These are phyloP conservation scores for Clarireedia paspali DNA, from an alignment of 2,329 filamentous ascomycete genomes.

Conservation along the genomic window DNA sequence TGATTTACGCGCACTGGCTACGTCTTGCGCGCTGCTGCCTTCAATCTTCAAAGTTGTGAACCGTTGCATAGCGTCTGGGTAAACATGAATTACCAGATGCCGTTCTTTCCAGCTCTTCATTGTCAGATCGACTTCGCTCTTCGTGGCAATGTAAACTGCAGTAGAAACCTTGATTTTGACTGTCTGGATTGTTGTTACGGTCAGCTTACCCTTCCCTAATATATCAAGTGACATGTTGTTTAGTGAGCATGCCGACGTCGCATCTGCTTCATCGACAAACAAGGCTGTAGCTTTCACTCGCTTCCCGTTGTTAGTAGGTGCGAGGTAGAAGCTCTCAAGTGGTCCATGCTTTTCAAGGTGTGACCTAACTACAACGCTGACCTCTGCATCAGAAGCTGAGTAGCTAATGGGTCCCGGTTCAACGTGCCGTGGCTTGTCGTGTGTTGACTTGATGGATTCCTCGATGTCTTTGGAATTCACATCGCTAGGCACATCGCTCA, in stretches of 20 bases:
- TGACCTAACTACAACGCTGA: conserved; percentile 15
- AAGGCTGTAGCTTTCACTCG: conserved; percentile 32
- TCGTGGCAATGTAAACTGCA: conserved; percentile 29
- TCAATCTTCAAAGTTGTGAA: conserved; percentile 34
- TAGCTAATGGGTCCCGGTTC: conserved; percentile 15
- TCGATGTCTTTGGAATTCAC: conserved; percentile 16
- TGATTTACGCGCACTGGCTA: conserved; percentile 28
- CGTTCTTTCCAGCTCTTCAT: conserved; percentile 27
- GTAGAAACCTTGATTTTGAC: conserved; percentile 33
- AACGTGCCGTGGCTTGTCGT: conserved; percentile 16
- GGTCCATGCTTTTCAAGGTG: conserved; percentile 10
- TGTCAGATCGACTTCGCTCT: conserved; percentile 24
- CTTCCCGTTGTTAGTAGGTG: background rate
- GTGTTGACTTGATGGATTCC: conserved; percentile 4
- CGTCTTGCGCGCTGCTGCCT: conserved; percentile 26
- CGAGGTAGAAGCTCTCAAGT: conserved; percentile 5
- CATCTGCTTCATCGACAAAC: conserved; percentile 34
- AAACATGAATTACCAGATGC: conserved; percentile 25
- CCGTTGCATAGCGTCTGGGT: conserved; percentile 21
- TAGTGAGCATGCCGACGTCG: conserved; percentile 30
- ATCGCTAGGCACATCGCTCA: conserved; percentile 17
- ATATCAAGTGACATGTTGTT: conserved; percentile 29
- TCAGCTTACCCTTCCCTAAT: conserved; percentile 29
- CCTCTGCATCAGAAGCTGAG: conserved; percentile 10
- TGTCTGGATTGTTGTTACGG: conserved; percentile 31